Percentiles rank a stretch among this genome's conserved stretches.
phyloP scores from a whole-genome alignment of 139 green algal species.

The Coelastrella sp. region DNA sequence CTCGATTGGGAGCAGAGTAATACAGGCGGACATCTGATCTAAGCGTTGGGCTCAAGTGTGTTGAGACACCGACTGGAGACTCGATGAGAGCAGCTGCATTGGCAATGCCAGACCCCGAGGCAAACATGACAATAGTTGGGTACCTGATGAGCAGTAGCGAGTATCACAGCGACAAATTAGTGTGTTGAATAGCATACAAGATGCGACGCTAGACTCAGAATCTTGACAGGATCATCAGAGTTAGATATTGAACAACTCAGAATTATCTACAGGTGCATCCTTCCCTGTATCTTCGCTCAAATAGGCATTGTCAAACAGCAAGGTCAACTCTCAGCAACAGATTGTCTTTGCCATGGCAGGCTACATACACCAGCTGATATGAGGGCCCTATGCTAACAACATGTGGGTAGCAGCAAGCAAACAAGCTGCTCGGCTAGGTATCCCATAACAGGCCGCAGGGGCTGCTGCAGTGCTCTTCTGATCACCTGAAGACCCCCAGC shows the following conservation, averaged over 20 bases:
- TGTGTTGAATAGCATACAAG: not conserved
- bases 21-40: slow-evolving; percentile 79
- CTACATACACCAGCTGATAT: too few relatives aligned
- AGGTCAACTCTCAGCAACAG: too few relatives aligned
- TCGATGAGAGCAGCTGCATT: slow-evolving; percentile 76
- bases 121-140: slow-evolving; percentile 59
- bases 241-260: too few relatives aligned
- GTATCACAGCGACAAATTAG: not conserved
- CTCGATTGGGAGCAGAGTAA: slow-evolving; percentile 75
- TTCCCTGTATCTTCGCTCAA: too few relatives aligned
- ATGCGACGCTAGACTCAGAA: too few relatives aligned
- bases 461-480: not conserved
- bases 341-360: too few relatives aligned
- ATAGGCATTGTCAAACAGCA: too few relatives aligned
- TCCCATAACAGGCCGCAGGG: not conserved
- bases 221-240: not conserved
- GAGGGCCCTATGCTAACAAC: too few relatives aligned
- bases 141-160: slow-evolving; percentile 1
- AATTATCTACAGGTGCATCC: too few relatives aligned
- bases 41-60: slow-evolving; percentile 60
- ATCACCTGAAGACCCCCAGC: not conserved
- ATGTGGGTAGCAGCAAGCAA: slow-evolving; percentile 23
- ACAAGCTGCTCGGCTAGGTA: not conserved
- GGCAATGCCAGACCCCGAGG: slow-evolving; percentile 69
- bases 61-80: slow-evolving; percentile 55